Percentiles rank a stretch among this genome's conserved stretches.
Conservation (phyloP, 352 stramenopile genomes). For the Phytophthora niederhauseri region DNA sequence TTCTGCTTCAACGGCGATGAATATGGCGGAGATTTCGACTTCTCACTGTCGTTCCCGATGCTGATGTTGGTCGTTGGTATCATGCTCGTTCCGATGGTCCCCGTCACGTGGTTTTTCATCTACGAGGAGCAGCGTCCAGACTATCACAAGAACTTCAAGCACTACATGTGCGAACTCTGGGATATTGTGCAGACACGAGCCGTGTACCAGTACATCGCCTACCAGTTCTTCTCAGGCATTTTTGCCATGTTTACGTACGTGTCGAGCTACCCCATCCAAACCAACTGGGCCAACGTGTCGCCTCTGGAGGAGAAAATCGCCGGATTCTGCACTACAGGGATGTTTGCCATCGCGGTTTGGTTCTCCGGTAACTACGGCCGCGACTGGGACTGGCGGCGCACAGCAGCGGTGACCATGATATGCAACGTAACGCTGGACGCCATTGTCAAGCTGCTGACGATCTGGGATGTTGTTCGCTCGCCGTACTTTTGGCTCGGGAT, state of each 20-base stretch:
- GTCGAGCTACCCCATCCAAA: conserved; percentile 47
- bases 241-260: conserved; percentile 48
- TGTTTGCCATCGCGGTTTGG: conserved; percentile 48
- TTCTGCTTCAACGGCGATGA: conserved; percentile 58
- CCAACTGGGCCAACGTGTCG: conserved; percentile 48
- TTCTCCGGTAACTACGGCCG: conserved; percentile 58
- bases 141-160: conserved; percentile 40
- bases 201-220: conserved; percentile 59
- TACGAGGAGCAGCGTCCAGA: conserved; percentile 37
- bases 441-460: conserved; percentile 44
- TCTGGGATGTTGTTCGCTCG: conserved; percentile 56
- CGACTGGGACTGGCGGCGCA: conserved; percentile 62
- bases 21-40: conserved; percentile 56
- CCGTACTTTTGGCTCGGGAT: conserved; percentile 61
- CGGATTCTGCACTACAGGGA: conserved; percentile 34
- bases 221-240: conserved; percentile 47
- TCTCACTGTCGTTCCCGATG: conserved; percentile 48
- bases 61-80: conserved; percentile 49
- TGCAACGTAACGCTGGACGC: conserved; percentile 46
- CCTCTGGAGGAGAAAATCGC: conserved; percentile 49
- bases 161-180: conserved; percentile 58
- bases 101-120: conserved; percentile 52
- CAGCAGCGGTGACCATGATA: conserved; percentile 40
- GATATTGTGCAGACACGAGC: conserved; percentile 52
- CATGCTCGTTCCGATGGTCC: conserved; percentile 37